These are phyloP conservation scores for Gremmenia infestans DNA, from an alignment of 2,329 filamentous ascomycete genomes.

Conservation along the genomic window DNA sequence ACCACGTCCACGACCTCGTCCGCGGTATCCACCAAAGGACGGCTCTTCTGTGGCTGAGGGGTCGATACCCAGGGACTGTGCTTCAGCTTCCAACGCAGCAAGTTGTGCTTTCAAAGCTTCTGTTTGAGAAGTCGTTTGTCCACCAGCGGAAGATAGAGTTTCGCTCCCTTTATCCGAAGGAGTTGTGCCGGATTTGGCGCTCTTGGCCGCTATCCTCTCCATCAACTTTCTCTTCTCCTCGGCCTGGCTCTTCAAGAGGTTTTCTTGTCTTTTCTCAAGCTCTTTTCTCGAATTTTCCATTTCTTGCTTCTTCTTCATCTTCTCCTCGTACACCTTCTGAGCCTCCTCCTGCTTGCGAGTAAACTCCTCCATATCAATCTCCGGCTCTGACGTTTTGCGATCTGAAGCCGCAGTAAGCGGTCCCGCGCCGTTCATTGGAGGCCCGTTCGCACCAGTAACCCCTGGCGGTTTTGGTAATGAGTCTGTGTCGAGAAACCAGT, in stretches of 20 bases:
- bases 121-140: slow-evolving; percentile 43
- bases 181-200: slow-evolving; percentile 29
- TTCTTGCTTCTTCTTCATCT: slow-evolving; percentile 56
- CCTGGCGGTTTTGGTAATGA: slow-evolving; percentile 27
- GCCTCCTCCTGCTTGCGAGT: slow-evolving; percentile 64
- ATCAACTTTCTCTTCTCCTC: slow-evolving; percentile 59
- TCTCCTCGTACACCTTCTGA: slow-evolving; percentile 64
- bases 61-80: slow-evolving; percentile 63
- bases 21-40: slow-evolving; percentile 36
- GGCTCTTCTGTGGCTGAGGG: slow-evolving; percentile 39
- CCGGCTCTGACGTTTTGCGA: slow-evolving; percentile 34
- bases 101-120: slow-evolving; percentile 66
- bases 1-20: slow-evolving; percentile 36
- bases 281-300: slow-evolving; percentile 58
- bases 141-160: slow-evolving; percentile 15
- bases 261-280: slow-evolving; percentile 59
- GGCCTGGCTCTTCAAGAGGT: slow-evolving; percentile 57
- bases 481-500: slow-evolving; percentile 61
- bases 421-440: slow-evolving; percentile 24
- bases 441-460: slow-evolving; percentile 29
- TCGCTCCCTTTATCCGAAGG: slow-evolving; percentile 12
- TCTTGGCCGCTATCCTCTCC: slow-evolving; percentile 56
- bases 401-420: slow-evolving; percentile 19
- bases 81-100: slow-evolving; percentile 68
- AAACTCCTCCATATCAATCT: slow-evolving; percentile 67